A percentile compares a stretch with the other conserved stretches of the same genome.
phyloP scores from a whole-genome alignment of 495 filamentous ascomycete species.

The Neurospora sp. region DNA sequence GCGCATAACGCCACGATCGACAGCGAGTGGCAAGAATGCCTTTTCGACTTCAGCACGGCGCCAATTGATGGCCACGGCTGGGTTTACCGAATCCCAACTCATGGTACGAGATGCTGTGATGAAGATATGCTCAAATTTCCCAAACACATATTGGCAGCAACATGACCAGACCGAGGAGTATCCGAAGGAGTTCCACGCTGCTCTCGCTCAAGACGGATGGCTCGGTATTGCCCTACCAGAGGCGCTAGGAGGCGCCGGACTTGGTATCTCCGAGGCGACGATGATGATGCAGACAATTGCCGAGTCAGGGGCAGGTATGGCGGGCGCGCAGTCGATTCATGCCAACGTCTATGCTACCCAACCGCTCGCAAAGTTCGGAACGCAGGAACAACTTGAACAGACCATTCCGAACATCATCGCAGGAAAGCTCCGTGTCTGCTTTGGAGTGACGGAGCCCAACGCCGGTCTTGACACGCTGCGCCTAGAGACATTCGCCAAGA shows the following conservation, averaged over 20 bases:
- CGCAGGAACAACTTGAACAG: conserved; percentile 43
- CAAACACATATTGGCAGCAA: conserved; percentile 59
- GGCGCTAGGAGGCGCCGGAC: conserved; percentile 58
- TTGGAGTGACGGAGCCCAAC: conserved; percentile 53
- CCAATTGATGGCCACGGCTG: conserved; percentile 57
- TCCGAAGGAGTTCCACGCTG: conserved; percentile 63
- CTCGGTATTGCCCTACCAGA: conserved; percentile 70
- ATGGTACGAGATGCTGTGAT: conserved; percentile 60
- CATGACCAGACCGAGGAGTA: conserved; percentile 58
- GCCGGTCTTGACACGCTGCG: conserved; percentile 66
- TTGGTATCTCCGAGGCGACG: conserved; percentile 73
- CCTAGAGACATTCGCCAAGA: conserved; percentile 50
- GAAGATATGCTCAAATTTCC: conserved; percentile 56
- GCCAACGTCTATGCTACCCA: conserved; percentile 70
- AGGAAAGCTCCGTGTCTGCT: conserved; percentile 59
- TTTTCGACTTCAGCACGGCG: conserved; percentile 19
- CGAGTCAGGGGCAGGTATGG: conserved; percentile 67
- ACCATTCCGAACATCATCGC: conserved; percentile 61
- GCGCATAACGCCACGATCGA: background rate
- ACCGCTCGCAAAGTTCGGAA: conserved; percentile 62
- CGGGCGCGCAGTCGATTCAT: conserved; percentile 67
- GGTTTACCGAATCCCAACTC: conserved; percentile 63
- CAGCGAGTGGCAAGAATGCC: background rate
- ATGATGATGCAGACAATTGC: conserved; percentile 81
- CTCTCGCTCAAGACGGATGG: conserved; percentile 72